Evolutionary conservation across 495 filamentous ascomycete species (phyloP), one percentile per base, ranked within the genome.

Genomic region (Penicillium chermesinum): DNA sequence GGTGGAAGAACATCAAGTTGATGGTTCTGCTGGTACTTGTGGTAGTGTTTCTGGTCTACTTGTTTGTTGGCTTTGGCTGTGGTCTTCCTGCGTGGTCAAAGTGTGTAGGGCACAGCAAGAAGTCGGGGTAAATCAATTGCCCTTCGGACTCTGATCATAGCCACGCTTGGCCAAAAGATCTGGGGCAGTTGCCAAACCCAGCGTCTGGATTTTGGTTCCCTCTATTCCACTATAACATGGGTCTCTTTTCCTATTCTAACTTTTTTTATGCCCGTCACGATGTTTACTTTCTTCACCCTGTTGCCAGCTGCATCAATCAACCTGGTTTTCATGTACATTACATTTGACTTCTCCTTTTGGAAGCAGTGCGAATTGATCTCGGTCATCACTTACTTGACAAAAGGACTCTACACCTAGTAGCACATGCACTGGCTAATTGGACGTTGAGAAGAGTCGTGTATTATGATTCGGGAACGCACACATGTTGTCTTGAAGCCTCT

Each of bases 1-100:
- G 93, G 93, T 99, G 91, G 91, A 98, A 98, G 84, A 98, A 98
- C 71, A 78, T 91, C 15, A 93, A 94, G 69, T 54, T 90, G 61
- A 96, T 97, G 90, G 82, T 81, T 30, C 64, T 99, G 58, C 66
- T 99, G 55, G 80, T 75, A 2, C 56, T 96, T 39, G 93, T 97
- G 35, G 65, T 94, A 30, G 66, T 89, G 12, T 86, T 99, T 67
- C 79, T 99, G 70, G 55, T 97, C 3, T 89, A 89, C 64, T 61
- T 89, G 14, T 82, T 88, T 53, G 75, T 89, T 10, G 85, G 85
- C 0, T 80, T 86, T 66, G 85, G 84, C 3, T 89, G 85, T 72
- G 85, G 85, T 13, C 57, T 89, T 42, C 85, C 85, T 42, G 81
- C 65, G 12, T 80, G 76, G 76, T 66, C 66, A 19, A 74, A 60